These are phyloP conservation scores for Globisporangium cystogenes DNA, from an alignment of 352 stramenopile genomes.

Conservation along the genomic window DNA sequence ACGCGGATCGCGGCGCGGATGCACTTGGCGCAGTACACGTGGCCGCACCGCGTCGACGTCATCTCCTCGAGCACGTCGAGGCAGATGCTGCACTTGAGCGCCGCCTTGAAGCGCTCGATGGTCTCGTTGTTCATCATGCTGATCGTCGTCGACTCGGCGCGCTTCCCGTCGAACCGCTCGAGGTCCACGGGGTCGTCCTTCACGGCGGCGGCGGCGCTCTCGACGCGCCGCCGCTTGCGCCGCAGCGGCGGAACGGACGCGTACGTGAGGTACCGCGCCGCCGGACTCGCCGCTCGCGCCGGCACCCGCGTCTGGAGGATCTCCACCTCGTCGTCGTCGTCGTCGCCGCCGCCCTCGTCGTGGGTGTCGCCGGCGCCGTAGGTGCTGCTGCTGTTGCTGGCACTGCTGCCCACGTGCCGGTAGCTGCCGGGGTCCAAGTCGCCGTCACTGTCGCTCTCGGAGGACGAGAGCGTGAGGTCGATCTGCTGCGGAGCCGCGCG, in stretches of 20 bases:
- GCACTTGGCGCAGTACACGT: slow-evolving; percentile 76
- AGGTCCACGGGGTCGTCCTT: slow-evolving; percentile 1
- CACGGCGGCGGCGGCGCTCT: neutral
- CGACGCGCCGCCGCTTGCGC: slow-evolving; percentile 38
- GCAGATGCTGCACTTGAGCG: slow-evolving; percentile 83
- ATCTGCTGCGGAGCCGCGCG: slow-evolving; percentile 35
- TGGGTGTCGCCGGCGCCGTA: neutral
- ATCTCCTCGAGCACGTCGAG: slow-evolving; percentile 74
- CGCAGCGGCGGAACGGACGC: slow-evolving; percentile 16
- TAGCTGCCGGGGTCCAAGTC: neutral
- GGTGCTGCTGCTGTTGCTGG: neutral
- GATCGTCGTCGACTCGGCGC: slow-evolving; percentile 61
- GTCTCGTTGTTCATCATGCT: slow-evolving; percentile 72
- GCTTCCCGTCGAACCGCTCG: slow-evolving; percentile 28
- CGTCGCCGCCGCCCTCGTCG: slow-evolving; percentile 24
- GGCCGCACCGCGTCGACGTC: slow-evolving; percentile 73
- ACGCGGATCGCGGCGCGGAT: slow-evolving; percentile 63
- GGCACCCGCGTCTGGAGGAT: slow-evolving; percentile 28
- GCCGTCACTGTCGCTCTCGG: slow-evolving; percentile 34
- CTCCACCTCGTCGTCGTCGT: slow-evolving; percentile 22
- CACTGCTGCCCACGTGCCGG: neutral
- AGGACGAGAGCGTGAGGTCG: slow-evolving; percentile 57
- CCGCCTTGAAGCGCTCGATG: slow-evolving; percentile 66
- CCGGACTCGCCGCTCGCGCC: neutral
- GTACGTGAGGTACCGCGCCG: slow-evolving; percentile 16